A percentile compares a stretch with the other conserved stretches of the same genome.
Evolutionary conservation across 2,329 filamentous ascomycete genomes (phyloP).

Genomic region (Phyllosticta citribraziliensis): DNA sequence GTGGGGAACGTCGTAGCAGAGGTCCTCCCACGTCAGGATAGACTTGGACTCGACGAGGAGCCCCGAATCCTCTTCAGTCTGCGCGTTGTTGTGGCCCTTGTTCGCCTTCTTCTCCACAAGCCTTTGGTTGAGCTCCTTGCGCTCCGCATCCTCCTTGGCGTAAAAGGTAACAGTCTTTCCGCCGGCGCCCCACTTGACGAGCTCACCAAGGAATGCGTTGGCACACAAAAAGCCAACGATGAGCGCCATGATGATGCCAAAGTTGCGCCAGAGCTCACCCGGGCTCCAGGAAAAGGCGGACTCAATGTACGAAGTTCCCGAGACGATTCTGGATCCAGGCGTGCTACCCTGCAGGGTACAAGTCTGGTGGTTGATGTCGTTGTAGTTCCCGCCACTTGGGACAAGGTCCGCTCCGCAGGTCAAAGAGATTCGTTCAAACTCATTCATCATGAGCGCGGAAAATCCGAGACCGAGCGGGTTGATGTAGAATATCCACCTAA

Average conservation of each 20-base stretch:
- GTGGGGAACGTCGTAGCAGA: constrained; percentile 72
- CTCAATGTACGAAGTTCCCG: constrained; percentile 59
- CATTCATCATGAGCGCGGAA: constrained; percentile 73
- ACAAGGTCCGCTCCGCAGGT: constrained; percentile 60
- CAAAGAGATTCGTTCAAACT: constrained; percentile 62
- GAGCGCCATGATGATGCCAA: constrained; percentile 67
- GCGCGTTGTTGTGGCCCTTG: constrained; percentile 35
- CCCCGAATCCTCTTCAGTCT: constrained; percentile 33
- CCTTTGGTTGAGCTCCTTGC: constrained; percentile 54
- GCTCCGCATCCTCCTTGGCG: constrained; percentile 58
- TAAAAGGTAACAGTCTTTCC: constrained; percentile 76
- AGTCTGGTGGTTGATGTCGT: constrained; percentile 62
- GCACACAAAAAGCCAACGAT: constrained; percentile 65
- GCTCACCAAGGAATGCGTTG: constrained; percentile 67
- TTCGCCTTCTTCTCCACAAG: constrained; percentile 49
- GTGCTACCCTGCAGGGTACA: constrained; percentile 69
- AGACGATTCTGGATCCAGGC: constrained; percentile 53
- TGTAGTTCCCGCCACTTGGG: constrained; percentile 60
- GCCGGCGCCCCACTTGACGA: constrained; percentile 66
- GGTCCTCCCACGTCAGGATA: constrained; percentile 61
- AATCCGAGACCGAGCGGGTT: constrained; percentile 69
- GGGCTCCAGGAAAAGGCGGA: constrained; percentile 58
- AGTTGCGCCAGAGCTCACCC: constrained; percentile 69
- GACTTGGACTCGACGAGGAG: constrained; percentile 45
- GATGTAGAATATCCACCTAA: constrained; percentile 72